Conservation (phyloP, 1,284 basidiomycete species). For the Entoloma clypeatum region DNA sequence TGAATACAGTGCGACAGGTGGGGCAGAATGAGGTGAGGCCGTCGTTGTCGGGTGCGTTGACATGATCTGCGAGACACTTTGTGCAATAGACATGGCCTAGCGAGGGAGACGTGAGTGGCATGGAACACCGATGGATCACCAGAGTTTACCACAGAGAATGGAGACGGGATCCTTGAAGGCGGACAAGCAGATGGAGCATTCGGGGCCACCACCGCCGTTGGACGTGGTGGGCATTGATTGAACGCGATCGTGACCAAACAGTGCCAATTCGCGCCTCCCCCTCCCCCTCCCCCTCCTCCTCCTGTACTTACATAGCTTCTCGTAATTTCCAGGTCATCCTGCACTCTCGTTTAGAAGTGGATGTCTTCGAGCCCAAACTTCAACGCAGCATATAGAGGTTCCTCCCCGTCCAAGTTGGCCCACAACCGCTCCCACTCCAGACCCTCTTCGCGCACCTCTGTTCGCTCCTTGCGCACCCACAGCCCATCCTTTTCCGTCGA, state of each 20-base stretch:
- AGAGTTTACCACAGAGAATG: conserved; percentile 55
- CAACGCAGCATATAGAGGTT: conserved; percentile 18
- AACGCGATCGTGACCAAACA: conserved; percentile 1
- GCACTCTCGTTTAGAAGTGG: conserved; percentile 21
- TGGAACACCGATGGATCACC: neutral
- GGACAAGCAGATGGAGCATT: conserved; percentile 63
- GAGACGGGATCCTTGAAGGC: conserved; percentile 49
- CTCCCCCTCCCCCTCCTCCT: no score
- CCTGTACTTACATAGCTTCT: no score
- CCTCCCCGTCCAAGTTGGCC: conserved; percentile 31
- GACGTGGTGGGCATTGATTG: neutral
- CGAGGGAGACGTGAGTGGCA: conserved; percentile 8
- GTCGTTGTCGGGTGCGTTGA: conserved; percentile 40
- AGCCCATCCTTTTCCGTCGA: conserved; percentile 52
- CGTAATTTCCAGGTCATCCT: conserved; percentile 9
- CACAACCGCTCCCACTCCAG: conserved; percentile 44
- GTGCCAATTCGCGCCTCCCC: neutral
- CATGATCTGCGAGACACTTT: conserved; percentile 46
- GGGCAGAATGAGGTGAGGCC: conserved; percentile 46
- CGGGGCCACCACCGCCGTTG: no score
- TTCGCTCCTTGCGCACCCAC: conserved; percentile 44
- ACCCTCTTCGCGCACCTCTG: conserved; percentile 56
- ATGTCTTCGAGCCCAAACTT: conserved; percentile 35
- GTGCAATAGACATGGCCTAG: conserved; percentile 63
- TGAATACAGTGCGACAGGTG: conserved; percentile 52